Evolutionary conservation across 73 alveolate species (phyloP), one percentile per base, ranked within the genome.

Genomic region (Symbiodinium pilosum): DNA sequence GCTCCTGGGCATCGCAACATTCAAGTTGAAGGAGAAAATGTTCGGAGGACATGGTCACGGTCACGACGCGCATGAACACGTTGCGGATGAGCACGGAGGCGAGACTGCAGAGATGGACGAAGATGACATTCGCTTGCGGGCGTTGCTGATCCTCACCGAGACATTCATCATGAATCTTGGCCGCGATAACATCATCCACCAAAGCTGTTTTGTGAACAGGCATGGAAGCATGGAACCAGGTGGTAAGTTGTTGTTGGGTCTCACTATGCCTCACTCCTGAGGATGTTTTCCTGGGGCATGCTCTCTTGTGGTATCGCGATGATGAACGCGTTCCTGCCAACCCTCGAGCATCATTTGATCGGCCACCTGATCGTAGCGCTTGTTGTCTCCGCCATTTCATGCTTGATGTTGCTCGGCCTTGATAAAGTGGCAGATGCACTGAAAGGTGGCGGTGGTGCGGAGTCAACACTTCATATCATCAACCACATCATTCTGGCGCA

Each of bases 221-320:
- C 8, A n/a, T 39, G 88, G 51, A 56, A 32, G 36, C 88, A 3
- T 38, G 16, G 24, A 39, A 16, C 51, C 51, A 8, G 88, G 88
- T 18, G n/a, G 30, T n/a, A 56, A 28, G 14, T 34, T 20, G 28
- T 42, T 16, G 88, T 36, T 36, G 88, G 68, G 52, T 9, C 11
- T 39, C 42, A n/a, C 6, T 24, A 73, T 73, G 26, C 71, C n/a
- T 54, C 71, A 11, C 71, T 24, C 34, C 71, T 24, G 24, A 89
- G 95, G 95, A 91, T 85, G 88, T 91, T 91, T 69, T 38, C 75
- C 77, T 91, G 97, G 97, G 97, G 97, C 16, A 91, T 91, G 97
- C 88, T 91, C 81, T 91, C 97, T 32, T 64, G 97, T 42, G 87
- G 88, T 56, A 69, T 91, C 41, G 87, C 97, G 40, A 69, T 91